Base-by-base conservation (phyloP, 768 basidiomycete species). In the Fistulinella prunicolor region DNA sequence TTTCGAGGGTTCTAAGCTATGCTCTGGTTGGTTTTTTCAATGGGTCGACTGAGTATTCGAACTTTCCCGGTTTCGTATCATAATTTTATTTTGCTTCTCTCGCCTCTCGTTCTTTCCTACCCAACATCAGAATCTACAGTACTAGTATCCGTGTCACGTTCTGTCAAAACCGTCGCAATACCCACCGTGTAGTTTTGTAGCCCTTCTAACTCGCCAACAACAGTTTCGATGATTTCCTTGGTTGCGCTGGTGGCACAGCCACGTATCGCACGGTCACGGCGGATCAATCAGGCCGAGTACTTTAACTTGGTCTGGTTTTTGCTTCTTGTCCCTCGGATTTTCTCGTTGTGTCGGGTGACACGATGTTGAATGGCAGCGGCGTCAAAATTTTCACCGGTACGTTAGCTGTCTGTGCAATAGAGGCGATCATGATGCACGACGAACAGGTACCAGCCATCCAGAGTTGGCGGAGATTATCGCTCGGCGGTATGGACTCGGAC, bases 391-490 rank as follows among this genome's bases (percentile, higher is more conserved):
- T 80, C 56, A 72, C 78, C n/a, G 79, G 79, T 81, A 51, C 44
- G 77, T 66, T 30, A 9, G 32, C 38, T n/a, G 35, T 37, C 17
- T 34, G 36, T 50, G 17, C n/a, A 0, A 16, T 43, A 29, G 38
- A 44, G 35, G 42, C 19, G 19, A 32, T 51, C 13, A 54, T 36
- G 29, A 35, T n/a, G 22, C 20, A 45, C 22, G 44, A 38, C 12
- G 29, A 44, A 48, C 51, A 95, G 94, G 94, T 53, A 94, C 92
- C 29, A 93, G 90, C 71, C 95, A 98, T 70, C 92, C 94, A 45
- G 89, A 93, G 70, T 79, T 98, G 56, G 94, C 94, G 29, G 86
- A 94, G 68, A 86, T 91, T 60, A 91, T 98, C 65, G 89, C 93
- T 55, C 79, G 85, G 73, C 85, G 94, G 94, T 94, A 77, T 35